Evolutionary conservation across 805 yeast species (phyloP), one percentile per base, ranked within the genome.

Genomic region (Ogataea allantospora): DNA sequence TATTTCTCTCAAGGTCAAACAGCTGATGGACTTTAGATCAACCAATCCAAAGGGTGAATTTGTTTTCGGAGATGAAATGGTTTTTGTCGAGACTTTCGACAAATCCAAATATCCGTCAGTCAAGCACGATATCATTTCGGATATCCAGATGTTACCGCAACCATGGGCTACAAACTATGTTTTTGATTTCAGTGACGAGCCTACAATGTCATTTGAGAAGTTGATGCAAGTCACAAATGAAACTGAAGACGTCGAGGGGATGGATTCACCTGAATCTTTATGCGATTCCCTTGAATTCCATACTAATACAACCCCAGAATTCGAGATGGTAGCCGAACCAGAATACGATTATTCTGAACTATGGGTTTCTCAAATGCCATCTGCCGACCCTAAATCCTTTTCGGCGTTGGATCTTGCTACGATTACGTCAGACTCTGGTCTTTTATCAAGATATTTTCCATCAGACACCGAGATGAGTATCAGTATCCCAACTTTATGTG

Each of bases 191-290:
- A 15, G 11, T 9, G 8, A 15, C 25, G 18, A 4, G 20, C 33
- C n/a, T 12, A 29, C 22, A 5, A 18, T 13, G 15, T 22, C 13
- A 8, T 35, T 7, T 14, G 19, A 27, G 10, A 9, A 17, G 13
- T 15, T 27, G 16, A 11, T 27, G 5, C 14, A 5, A 4, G 8
- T n/a, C 8, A 21, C 23, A 7, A 24, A 27, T 27, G 30, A 15
- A 14, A 8, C 9, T 6, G 18, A 27, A 4, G 17, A 13, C 23
- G 33, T 25, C 11, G 40, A 40, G 27, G 25, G 13, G 20, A 17
- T 32, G 30, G 44, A 32, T 19, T 40, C 44, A 7, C 40, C 40
- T n/a, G 27, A 17, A 9, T 40, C 44, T 12, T 17, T 34, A 4
- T 31, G 21, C 15, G 44, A 31, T 9, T 7, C 21, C n/a, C 15